These are phyloP conservation scores for Pythium scleroteichum DNA, from an alignment of 352 stramenopile species.

Conservation along the genomic window DNA sequence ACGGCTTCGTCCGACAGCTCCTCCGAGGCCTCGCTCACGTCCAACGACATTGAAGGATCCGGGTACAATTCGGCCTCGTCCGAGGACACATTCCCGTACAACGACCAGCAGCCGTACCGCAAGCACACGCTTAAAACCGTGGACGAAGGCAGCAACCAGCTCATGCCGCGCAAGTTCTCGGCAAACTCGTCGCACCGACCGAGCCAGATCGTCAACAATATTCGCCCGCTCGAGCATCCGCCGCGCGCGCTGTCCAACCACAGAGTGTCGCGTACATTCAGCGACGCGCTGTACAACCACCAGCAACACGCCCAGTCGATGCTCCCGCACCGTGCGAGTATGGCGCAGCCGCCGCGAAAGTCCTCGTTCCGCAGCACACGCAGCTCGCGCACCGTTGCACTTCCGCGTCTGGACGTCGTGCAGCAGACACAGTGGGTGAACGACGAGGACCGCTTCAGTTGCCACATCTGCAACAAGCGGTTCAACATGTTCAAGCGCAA, in stretches of 20 bases:
- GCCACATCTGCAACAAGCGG: constrained; percentile 88
- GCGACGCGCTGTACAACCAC: constrained; percentile 38
- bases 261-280: constrained; percentile 45
- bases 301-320: constrained; percentile 29
- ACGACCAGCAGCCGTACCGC: constrained; percentile 38
- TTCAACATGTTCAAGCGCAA: constrained; percentile 90
- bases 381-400: constrained; percentile 68
- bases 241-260: constrained; percentile 31
- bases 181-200: constrained; percentile 29
- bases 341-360: constrained; percentile 51
- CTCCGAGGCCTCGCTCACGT: constrained; percentile 53
- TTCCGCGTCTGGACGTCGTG: constrained; percentile 74
- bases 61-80: constrained; percentile 60
- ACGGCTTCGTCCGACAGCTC: constrained; percentile 74
- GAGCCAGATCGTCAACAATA: constrained; percentile 48
- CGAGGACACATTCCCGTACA: constrained; percentile 61
- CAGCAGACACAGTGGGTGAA: constrained; percentile 86
- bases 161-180: constrained; percentile 40
- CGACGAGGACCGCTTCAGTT: constrained; percentile 83
- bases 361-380: constrained; percentile 76
- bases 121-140: constrained; percentile 75
- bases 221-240: constrained; percentile 53
- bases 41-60: constrained; percentile 67
- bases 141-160: constrained; percentile 67
- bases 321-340: constrained; percentile 27